Percentiles rank a stretch among this genome's conserved stretches.
Conservation (phyloP, 2,329 filamentous ascomycete genomes). For the Fusarium falciforme region DNA sequence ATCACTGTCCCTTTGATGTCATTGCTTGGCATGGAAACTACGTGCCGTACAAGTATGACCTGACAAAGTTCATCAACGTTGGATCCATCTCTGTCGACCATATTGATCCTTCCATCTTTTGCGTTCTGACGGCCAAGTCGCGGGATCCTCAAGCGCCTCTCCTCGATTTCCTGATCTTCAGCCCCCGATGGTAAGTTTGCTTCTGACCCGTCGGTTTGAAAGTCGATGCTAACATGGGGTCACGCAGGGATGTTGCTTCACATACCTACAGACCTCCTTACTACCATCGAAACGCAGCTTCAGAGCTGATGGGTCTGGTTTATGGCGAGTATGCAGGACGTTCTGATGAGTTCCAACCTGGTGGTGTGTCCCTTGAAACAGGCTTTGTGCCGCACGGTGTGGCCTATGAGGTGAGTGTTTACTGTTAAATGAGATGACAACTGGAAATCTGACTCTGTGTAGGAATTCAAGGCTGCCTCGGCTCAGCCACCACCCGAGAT, state of each 20-base stretch:
- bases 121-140: slow-evolving; percentile 71
- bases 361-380: slow-evolving; percentile 31
- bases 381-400: slow-evolving; percentile 35
- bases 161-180: slow-evolving; percentile 76
- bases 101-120: slow-evolving; percentile 74
- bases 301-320: slow-evolving; percentile 67
- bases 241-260: slow-evolving; percentile 63
- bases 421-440: fast-evolving
- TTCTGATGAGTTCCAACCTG: slow-evolving; percentile 32
- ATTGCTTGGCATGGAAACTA: slow-evolving; percentile 80
- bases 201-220: background rate
- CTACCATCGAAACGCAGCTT: slow-evolving; percentile 71
- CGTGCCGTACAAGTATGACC: slow-evolving; percentile 68
- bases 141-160: slow-evolving; percentile 64
- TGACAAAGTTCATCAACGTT: slow-evolving; percentile 68
- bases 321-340: slow-evolving; percentile 49
- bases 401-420: slow-evolving; percentile 22
- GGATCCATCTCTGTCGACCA: slow-evolving; percentile 62
- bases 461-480: slow-evolving; percentile 41
- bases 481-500: slow-evolving; percentile 29
- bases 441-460: background rate
- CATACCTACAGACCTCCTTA: slow-evolving; percentile 74
- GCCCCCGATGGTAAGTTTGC: slow-evolving; percentile 62
- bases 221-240: background rate
- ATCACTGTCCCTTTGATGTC: slow-evolving; percentile 76